These are phyloP conservation scores for Termitomyces sp. DNA, from an alignment of 768 basidiomycete genomes.

Conservation along the genomic window DNA sequence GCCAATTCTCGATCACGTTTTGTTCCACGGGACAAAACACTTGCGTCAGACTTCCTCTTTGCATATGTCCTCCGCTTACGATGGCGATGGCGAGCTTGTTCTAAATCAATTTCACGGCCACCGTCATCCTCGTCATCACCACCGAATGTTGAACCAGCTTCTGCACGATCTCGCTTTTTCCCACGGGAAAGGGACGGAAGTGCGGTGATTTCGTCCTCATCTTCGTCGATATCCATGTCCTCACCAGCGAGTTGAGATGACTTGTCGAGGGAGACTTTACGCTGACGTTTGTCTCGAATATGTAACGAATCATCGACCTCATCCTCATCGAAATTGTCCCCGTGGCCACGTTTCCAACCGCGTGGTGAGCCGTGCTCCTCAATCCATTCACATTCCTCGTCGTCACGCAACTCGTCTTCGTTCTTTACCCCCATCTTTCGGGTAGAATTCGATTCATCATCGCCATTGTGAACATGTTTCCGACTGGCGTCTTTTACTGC, in stretches of 20 bases:
- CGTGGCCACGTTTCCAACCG: conserved; percentile 45
- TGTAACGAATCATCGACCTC: conserved; percentile 27
- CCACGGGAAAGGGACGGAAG: conserved; percentile 39
- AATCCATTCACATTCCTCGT: conserved; percentile 40
- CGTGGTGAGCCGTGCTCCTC: conserved; percentile 25
- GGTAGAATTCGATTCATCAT: conserved; percentile 34
- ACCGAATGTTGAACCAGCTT: conserved; percentile 67
- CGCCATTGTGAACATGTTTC: conserved; percentile 35
- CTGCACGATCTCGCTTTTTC: conserved; percentile 72
- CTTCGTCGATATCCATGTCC: conserved; percentile 45
- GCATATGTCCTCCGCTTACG: conserved; percentile 54
- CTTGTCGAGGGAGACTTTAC: conserved; percentile 46
- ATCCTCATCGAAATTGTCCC: conserved; percentile 37
- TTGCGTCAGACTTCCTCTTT: conserved; percentile 45
- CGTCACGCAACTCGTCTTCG: conserved; percentile 40
- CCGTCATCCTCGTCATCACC: conserved; percentile 48
- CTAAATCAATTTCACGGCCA: conserved; percentile 28
- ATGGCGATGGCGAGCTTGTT: conserved; percentile 37
- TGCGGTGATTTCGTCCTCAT: conserved; percentile 36
- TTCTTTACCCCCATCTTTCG: conserved; percentile 53
- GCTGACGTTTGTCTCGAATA: conserved; percentile 46
- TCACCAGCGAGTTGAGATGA: conserved; percentile 27
- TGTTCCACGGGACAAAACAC: conserved; percentile 39
- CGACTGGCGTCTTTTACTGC: conserved; percentile 23
- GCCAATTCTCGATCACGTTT: conserved; percentile 63